These are phyloP conservation scores for Elsinoe batatas DNA, from an alignment of 2,329 filamentous ascomycete species.

Conservation along the genomic window DNA sequence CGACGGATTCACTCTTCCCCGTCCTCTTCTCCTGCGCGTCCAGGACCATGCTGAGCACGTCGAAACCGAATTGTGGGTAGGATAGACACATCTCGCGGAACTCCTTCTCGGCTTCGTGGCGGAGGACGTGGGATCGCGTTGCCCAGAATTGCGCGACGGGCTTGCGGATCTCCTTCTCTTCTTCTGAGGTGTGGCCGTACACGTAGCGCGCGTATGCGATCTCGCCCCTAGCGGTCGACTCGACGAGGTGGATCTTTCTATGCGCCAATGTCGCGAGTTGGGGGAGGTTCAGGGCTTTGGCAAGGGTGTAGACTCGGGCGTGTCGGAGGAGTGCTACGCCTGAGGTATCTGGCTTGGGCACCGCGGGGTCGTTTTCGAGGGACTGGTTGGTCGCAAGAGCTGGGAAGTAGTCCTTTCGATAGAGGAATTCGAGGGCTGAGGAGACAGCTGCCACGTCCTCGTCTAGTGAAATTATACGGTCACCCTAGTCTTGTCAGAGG, in stretches of 20 bases:
- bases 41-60: conserved; percentile 63
- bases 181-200: conserved; percentile 62
- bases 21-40: conserved; percentile 41
- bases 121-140: conserved; percentile 65
- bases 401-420: conserved; percentile 81
- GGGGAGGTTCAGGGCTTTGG: conserved; percentile 59
- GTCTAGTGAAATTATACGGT: conserved; percentile 59
- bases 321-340: conserved; percentile 79
- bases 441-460: conserved; percentile 66
- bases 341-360: conserved; percentile 61
- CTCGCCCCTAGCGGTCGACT: conserved; percentile 79
- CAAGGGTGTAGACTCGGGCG: conserved; percentile 80
- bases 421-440: conserved; percentile 74
- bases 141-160: conserved; percentile 91
- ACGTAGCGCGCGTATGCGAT: conserved; percentile 87
- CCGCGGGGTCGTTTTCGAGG: conserved; percentile 58
- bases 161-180: conserved; percentile 64
- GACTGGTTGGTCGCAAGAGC: conserved; percentile 47
- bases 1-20: conserved; percentile 10
- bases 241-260: conserved; percentile 85
- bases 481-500: conserved; percentile 19
- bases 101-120: conserved; percentile 75
- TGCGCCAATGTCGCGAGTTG: conserved; percentile 67
- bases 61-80: conserved; percentile 85
- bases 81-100: conserved; percentile 80